Evolutionary conservation across 2,329 filamentous ascomycete genomes (phyloP).

Genomic region (Amauroascus verrucosus): DNA sequence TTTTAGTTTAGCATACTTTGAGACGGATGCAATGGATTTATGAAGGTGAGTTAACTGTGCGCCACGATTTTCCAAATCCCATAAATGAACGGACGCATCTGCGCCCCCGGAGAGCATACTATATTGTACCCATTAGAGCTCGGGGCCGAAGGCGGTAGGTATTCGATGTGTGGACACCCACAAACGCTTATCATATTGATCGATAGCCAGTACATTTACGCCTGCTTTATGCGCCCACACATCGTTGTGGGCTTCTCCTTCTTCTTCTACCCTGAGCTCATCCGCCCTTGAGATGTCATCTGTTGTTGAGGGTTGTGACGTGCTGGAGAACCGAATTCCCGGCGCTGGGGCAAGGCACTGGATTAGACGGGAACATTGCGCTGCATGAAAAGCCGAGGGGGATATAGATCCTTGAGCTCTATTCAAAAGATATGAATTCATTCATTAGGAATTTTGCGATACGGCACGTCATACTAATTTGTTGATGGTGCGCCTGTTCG

Average conservation of each 20-base stretch:
- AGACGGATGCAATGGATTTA: slow-evolving; percentile 41
- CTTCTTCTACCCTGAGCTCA: background rate
- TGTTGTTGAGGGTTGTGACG: slow-evolving; percentile 27
- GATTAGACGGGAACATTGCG: slow-evolving; percentile 56
- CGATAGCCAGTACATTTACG: slow-evolving; percentile 67
- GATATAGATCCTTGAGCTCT: slow-evolving; percentile 60
- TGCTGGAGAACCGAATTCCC: slow-evolving; percentile 60
- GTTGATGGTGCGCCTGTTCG: background rate
- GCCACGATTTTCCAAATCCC: slow-evolving; percentile 64
- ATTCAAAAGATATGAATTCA: slow-evolving; percentile 67
- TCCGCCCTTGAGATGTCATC: background rate
- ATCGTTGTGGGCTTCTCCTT: slow-evolving; percentile 21
- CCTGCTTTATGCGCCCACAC: slow-evolving; percentile 60
- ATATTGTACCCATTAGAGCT: background rate
- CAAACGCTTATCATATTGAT: slow-evolving; percentile 71
- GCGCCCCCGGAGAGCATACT: slow-evolving; percentile 76
- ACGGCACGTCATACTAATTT: background rate
- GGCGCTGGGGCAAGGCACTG: slow-evolving; percentile 59
- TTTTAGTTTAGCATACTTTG: slow-evolving; percentile 21
- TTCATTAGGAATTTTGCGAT: slow-evolving; percentile 42
- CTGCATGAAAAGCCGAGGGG: slow-evolving; percentile 54
- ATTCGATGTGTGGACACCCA: slow-evolving; percentile 31
- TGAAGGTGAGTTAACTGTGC: slow-evolving; percentile 42
- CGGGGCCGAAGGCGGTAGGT: background rate
- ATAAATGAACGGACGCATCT: slow-evolving; percentile 73